Conservation (phyloP, 305 asterid species). For the Fraxinus xanthoxyloides region DNA sequence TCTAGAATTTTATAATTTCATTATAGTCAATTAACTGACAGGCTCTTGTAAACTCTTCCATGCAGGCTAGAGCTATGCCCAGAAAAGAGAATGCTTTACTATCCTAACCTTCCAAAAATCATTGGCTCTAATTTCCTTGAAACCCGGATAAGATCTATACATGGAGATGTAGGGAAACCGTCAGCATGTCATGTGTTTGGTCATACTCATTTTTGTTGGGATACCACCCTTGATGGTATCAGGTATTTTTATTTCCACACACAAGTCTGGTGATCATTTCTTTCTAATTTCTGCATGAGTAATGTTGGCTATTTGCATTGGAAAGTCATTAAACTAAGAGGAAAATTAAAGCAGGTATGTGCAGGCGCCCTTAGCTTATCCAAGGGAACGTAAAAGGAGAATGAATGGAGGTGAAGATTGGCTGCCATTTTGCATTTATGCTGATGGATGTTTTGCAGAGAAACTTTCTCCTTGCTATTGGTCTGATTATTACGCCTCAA, state of each 20-base stretch:
- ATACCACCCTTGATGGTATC: slow-evolving; percentile 67
- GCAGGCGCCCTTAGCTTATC: slow-evolving; percentile 87
- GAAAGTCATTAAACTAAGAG: not conserved
- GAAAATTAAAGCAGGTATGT: slow-evolving; percentile 50
- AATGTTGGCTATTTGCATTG: not conserved
- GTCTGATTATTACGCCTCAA: slow-evolving; percentile 69
- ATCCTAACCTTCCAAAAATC: slow-evolving; percentile 83
- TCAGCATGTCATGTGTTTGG: slow-evolving; percentile 80
- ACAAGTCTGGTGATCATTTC: not conserved
- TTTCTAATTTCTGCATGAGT: not conserved
- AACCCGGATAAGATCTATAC: slow-evolving; percentile 65
- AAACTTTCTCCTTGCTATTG: slow-evolving; percentile 61
- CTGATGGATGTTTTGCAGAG: slow-evolving; percentile 41
- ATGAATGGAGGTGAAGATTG: slow-evolving; percentile 84
- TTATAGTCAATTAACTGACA: not conserved
- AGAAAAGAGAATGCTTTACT: slow-evolving; percentile 92
- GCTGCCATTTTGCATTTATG: slow-evolving; percentile 70
- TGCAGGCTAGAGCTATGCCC: slow-evolving; percentile 89
- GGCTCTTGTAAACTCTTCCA: slow-evolving; percentile 9
- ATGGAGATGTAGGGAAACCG: slow-evolving; percentile 44
- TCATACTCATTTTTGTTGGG: slow-evolving; percentile 93
- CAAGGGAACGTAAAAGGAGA: slow-evolving; percentile 66
- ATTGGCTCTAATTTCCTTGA: slow-evolving; percentile 80
- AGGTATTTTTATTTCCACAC: slow-evolving; percentile 37
- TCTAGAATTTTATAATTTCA: not conserved